Percentiles rank a stretch among this genome's conserved stretches.
Evolutionary conservation across 148 eudicot genomes (phyloP).

Genomic region (Cornus kousa): DNA sequence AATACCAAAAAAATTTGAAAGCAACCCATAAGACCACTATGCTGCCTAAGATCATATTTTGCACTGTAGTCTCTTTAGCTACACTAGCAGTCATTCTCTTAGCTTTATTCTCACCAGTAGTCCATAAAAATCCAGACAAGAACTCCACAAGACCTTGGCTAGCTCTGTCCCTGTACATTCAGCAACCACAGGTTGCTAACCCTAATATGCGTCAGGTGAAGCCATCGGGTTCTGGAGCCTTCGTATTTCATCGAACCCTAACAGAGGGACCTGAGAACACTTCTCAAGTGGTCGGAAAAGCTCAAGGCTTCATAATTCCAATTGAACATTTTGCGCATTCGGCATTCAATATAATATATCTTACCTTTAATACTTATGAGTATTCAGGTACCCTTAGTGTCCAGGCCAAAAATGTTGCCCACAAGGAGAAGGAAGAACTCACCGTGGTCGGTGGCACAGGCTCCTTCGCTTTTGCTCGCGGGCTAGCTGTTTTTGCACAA

Average conservation of each 20-base stretch:
- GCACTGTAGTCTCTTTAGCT: conserved; percentile 50
- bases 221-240: conserved; percentile 30
- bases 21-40: conserved; percentile 27
- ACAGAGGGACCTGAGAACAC: conserved; percentile 67
- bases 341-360: conserved; percentile 64
- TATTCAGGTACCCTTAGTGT: conserved; percentile 67
- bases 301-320: conserved; percentile 81
- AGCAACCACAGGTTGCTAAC: conserved; percentile 35
- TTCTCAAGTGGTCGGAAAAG: conserved; percentile 58
- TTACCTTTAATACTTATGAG: conserved; percentile 48
- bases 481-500: conserved; percentile 58
- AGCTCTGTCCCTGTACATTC: conserved; percentile 67
- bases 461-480: conserved; percentile 74
- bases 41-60: conserved; percentile 60
- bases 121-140: conserved; percentile 26
- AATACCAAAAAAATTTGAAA: not conserved
- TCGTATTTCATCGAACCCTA: conserved; percentile 54
- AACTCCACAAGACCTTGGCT: conserved; percentile 27
- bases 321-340: conserved; percentile 59
- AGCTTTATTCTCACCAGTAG: conserved; percentile 53
- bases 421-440: conserved; percentile 41
- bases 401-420: conserved; percentile 42
- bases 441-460: conserved; percentile 87
- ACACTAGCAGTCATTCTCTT: conserved; percentile 55
- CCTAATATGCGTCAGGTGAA: conserved; percentile 6